phyloP scores from a whole-genome alignment of 2,329 filamentous ascomycete genomes.

The Cladophialophora chaetospira region DNA sequence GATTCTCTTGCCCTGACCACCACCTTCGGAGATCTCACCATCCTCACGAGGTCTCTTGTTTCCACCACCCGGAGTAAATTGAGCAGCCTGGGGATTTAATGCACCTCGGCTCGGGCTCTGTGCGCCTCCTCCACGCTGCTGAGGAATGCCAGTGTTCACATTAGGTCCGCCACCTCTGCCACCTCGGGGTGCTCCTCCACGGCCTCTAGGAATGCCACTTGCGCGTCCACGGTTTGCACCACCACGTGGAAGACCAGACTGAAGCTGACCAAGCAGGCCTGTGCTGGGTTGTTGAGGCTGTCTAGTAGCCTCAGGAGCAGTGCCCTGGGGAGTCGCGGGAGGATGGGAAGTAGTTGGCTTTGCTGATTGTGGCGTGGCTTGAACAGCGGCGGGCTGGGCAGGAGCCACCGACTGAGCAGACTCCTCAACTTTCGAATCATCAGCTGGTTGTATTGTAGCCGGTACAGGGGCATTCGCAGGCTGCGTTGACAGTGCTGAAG shows the following conservation, averaged over 20 bases:
- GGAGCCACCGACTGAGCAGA: slow-evolving; percentile 22
- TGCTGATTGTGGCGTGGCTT: slow-evolving; percentile 18
- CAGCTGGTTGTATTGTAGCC: slow-evolving; percentile 16
- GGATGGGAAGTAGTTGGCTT: background rate
- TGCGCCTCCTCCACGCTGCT: slow-evolving; percentile 32
- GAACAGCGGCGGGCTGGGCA: slow-evolving; percentile 22
- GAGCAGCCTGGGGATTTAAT: slow-evolving; percentile 53
- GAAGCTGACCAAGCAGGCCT: slow-evolving; percentile 26
- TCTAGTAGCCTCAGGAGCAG: slow-evolving; percentile 18
- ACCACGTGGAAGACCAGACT: slow-evolving; percentile 29
- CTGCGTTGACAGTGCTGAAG: slow-evolving; percentile 11
- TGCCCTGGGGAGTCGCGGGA: background rate
- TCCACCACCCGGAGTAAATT: slow-evolving; percentile 60
- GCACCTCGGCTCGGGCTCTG: slow-evolving; percentile 38
- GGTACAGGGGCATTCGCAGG: slow-evolving; percentile 19
- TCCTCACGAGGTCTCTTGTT: slow-evolving; percentile 61
- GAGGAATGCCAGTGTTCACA: slow-evolving; percentile 42
- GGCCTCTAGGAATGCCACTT: slow-evolving; percentile 46
- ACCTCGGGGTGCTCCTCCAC: slow-evolving; percentile 41
- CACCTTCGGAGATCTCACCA: slow-evolving; percentile 32
- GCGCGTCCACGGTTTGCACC: slow-evolving; percentile 35
- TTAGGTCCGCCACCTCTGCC: slow-evolving; percentile 41
- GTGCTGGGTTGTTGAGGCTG: slow-evolving; percentile 25
- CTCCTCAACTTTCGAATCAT: slow-evolving; percentile 24
- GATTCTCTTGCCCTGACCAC: slow-evolving; percentile 29